Conservation (phyloP, 768 basidiomycete species). For the Piloderma croceum region DNA sequence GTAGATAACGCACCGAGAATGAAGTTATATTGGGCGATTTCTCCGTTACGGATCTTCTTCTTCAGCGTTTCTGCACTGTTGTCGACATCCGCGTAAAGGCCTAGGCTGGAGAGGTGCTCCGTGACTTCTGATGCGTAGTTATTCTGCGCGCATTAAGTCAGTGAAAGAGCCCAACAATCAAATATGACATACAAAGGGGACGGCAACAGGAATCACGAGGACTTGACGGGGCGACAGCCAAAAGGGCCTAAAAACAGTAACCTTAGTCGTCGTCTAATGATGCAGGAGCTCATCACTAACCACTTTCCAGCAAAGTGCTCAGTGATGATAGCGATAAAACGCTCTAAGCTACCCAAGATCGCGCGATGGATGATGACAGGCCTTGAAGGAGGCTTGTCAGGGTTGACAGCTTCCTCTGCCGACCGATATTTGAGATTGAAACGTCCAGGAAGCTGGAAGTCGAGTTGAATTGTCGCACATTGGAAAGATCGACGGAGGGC, state of each 20-base stretch:
- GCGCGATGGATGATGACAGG: conserved; percentile 99
- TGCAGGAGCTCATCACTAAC: conserved; percentile 37
- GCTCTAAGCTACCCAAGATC: conserved; percentile 87
- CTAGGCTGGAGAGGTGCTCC: conserved; percentile 57
- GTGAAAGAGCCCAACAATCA: conserved; percentile 11
- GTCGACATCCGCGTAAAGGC: conserved; percentile 89
- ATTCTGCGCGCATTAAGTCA: conserved; percentile 55
- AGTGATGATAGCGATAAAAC: conserved; percentile 95
- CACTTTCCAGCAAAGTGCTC: conserved; percentile 98
- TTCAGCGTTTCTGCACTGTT: conserved; percentile 86
- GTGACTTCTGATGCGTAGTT: conserved; percentile 85
- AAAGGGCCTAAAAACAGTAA: conserved; percentile 67
- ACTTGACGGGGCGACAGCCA: conserved; percentile 98
- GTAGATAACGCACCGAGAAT: conserved; percentile 67
- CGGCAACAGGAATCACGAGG: conserved; percentile 88
- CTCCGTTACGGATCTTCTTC: conserved; percentile 97
- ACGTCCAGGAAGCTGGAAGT: conserved; percentile 96
- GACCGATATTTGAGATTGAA: conserved; percentile 93
- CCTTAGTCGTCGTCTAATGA: not conserved
- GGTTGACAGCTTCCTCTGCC: conserved; percentile 59
- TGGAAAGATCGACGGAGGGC: conserved; percentile 92
- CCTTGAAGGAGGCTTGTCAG: conserved; percentile 52
- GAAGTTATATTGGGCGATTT: conserved; percentile 97
- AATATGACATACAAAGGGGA: conserved; percentile 51
- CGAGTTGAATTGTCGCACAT: conserved; percentile 97